Conservation (phyloP, 1,284 basidiomycete species). For the Hemileia vastatrix region DNA sequence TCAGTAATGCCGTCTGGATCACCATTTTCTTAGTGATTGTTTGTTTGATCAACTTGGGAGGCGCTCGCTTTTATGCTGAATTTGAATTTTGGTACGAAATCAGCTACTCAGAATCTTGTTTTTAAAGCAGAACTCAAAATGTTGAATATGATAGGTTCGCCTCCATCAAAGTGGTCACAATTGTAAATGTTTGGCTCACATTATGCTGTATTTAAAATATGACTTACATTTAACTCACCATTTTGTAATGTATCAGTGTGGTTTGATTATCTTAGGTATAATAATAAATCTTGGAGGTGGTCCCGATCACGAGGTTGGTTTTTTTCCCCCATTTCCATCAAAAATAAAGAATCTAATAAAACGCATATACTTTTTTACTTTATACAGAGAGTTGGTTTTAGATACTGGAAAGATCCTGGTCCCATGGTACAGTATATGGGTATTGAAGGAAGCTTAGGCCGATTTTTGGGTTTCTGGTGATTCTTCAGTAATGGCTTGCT, state of each 20-base stretch:
- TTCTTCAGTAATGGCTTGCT: not conserved
- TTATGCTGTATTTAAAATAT: not conserved
- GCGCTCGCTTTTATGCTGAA: conserved; percentile 29
- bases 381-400: conserved; percentile 36
- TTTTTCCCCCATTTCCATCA: no score
- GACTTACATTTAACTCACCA: conserved; percentile 14
- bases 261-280: conserved; percentile 18
- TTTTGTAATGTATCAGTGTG: conserved; percentile 4
- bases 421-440: conserved; percentile 45
- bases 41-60: conserved; percentile 47
- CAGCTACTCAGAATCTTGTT: no score
- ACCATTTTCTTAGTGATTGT: conserved; percentile 46
- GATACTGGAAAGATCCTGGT: conserved; percentile 46
- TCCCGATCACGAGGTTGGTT: conserved; percentile 12
- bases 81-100: conserved; percentile 18
- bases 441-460: conserved; percentile 7
- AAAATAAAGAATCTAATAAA: no score
- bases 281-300: conserved; percentile 18
- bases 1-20: conserved; percentile 47
- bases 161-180: conserved; percentile 69
- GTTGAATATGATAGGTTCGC: conserved; percentile 47
- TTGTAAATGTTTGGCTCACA: conserved; percentile 36
- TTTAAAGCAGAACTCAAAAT: not conserved
- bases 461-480: conserved; percentile 17
- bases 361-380: no score